Conservation (phyloP, 148 eudicot species). For the Rhododendron ovatum region DNA sequence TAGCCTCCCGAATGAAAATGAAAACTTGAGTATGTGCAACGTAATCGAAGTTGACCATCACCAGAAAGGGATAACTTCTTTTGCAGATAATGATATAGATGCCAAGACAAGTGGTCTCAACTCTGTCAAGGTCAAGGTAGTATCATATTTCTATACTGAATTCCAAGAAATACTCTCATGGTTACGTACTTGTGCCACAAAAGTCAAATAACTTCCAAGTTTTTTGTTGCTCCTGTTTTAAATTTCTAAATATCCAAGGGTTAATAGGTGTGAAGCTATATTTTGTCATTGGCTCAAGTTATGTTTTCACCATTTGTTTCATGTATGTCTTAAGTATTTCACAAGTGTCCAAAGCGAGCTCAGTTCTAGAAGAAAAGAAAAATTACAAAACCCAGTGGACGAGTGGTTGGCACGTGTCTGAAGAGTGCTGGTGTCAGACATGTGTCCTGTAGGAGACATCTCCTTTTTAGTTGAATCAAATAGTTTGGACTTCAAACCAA, state of each 20-base stretch:
- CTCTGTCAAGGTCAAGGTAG: conserved; percentile 7
- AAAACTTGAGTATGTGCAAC: not conserved
- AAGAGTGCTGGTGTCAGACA: not conserved
- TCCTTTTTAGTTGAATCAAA: not conserved
- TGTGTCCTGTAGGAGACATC: not conserved
- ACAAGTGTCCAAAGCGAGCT: not conserved
- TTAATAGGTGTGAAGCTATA: not conserved
- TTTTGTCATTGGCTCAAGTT: not conserved
- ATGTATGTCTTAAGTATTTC: not conserved
- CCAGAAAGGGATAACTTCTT: conserved; percentile 16
- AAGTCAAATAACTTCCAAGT: not conserved
- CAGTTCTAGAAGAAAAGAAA: not conserved
- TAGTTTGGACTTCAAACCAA: not conserved
- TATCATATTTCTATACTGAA: not conserved
- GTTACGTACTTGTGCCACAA: not conserved
- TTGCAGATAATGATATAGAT: conserved; percentile 10
- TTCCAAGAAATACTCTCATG: not conserved
- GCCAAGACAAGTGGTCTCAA: conserved; percentile 11
- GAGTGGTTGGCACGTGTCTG: not conserved
- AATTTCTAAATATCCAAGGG: not conserved
- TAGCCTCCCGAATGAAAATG: conserved; percentile 16
- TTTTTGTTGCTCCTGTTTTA: not conserved
- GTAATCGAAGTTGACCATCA: conserved; percentile 18
- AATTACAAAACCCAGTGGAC: too few relatives aligned
- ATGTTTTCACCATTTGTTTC: not conserved